Evolutionary conservation across 345 rosid species (phyloP).

Genomic region (Combretum micranthum): DNA sequence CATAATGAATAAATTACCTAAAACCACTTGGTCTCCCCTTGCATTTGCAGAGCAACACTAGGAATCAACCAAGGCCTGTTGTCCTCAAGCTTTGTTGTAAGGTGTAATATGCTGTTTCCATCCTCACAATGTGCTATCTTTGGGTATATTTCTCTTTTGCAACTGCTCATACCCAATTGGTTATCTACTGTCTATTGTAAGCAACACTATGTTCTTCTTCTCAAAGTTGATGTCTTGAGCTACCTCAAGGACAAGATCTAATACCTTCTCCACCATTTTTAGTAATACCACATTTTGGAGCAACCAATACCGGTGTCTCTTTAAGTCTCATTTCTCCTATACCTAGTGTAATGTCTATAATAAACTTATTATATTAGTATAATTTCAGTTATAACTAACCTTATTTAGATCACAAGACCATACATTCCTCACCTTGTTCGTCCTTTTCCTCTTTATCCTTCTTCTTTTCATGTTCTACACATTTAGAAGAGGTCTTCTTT

Average conservation of each 20-base stretch:
- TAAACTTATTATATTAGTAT: background rate
- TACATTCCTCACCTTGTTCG: too few relatives aligned
- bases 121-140: constrained; percentile 23
- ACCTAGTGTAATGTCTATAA: background rate
- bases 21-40: constrained; percentile 62
- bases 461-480: too few relatives aligned
- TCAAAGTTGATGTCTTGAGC: constrained; percentile 18
- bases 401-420: too few relatives aligned
- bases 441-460: too few relatives aligned
- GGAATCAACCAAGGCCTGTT: constrained; percentile 49
- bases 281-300: constrained; percentile 23
- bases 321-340: background rate
- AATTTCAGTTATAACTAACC: too few relatives aligned
- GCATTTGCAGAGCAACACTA: constrained; percentile 50
- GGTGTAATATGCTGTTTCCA: constrained; percentile 46
- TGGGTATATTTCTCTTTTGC: constrained; percentile 10
- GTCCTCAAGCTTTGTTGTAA: constrained; percentile 36
- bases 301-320: constrained; percentile 21
- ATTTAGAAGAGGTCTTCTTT: too few relatives aligned
- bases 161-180: constrained; percentile 28
- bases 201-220: constrained; percentile 24
- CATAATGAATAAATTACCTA: constrained; percentile 20
- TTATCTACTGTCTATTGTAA: constrained; percentile 50
- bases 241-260: constrained; percentile 18
- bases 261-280: constrained; percentile 25